phyloP scores from a whole-genome alignment of 2,329 filamentous ascomycete genomes.

The Penicillium sumatraense region DNA sequence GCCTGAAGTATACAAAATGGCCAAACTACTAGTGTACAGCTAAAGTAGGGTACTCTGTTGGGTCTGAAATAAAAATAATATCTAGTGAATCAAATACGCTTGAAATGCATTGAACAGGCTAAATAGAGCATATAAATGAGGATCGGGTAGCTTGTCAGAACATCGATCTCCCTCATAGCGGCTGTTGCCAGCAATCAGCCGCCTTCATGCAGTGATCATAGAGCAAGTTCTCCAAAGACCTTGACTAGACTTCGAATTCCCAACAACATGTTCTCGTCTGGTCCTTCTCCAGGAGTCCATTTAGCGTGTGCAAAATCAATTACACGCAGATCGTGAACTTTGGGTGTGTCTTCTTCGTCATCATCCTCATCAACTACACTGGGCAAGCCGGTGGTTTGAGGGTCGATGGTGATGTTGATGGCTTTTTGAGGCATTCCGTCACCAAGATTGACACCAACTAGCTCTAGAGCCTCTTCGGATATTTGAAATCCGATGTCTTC shows the following conservation, averaged over 20 bases:
- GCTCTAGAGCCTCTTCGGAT: slow-evolving; percentile 35
- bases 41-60: too few relatives aligned
- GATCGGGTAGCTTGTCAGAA: not conserved
- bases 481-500: slow-evolving; percentile 36
- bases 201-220: slow-evolving; percentile 14
- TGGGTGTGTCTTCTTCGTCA: slow-evolving; percentile 60
- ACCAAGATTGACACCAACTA: slow-evolving; percentile 36
- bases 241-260: slow-evolving; percentile 73
- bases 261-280: slow-evolving; percentile 79
- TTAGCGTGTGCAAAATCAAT: slow-evolving; percentile 96
- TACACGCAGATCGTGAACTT: slow-evolving; percentile 78
- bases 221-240: slow-evolving; percentile 71
- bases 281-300: slow-evolving; percentile 80
- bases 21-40: too few relatives aligned
- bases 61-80: too few relatives aligned
- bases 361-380: slow-evolving; percentile 56
- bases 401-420: slow-evolving; percentile 41
- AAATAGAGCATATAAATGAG: slow-evolving; percentile 1
- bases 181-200: slow-evolving; percentile 34
- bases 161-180: not conserved
- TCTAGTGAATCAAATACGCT: too few relatives aligned
- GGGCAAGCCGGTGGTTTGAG: slow-evolving; percentile 46
- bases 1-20: not conserved
- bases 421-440: slow-evolving; percentile 34
- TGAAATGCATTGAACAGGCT: slow-evolving; percentile 7